phyloP scores from a whole-genome alignment of 805 yeast species.

The Myxozyma neotropica region DNA sequence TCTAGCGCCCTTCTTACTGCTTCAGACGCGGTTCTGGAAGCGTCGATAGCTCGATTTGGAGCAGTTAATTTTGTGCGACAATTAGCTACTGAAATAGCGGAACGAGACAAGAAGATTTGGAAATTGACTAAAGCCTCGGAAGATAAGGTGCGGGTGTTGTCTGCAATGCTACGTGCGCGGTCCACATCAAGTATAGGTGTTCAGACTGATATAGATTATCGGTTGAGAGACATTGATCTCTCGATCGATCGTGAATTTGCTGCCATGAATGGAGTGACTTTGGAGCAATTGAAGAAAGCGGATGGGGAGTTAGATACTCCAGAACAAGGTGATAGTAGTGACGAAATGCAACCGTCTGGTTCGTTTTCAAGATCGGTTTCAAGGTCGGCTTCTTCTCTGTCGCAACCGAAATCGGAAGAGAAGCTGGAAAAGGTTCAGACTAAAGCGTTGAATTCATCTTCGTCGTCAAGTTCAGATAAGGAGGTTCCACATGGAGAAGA shows the following conservation, averaged over 20 bases:
- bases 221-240: conserved; percentile 6
- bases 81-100: conserved; percentile 52
- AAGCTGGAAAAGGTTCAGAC: background rate
- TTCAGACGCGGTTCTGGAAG: conserved; percentile 41
- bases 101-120: conserved; percentile 51
- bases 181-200: conserved; percentile 34
- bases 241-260: conserved; percentile 7
- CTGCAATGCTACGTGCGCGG: conserved; percentile 37
- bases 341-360: too few relatives aligned
- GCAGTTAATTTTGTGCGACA: conserved; percentile 49
- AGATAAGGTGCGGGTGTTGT: conserved; percentile 41
- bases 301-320: too few relatives aligned
- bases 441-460: background rate
- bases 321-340: background rate
- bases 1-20: conserved; percentile 4
- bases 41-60: conserved; percentile 44
- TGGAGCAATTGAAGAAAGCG: background rate
- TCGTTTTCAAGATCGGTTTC: too few relatives aligned
- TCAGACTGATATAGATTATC: conserved; percentile 35
- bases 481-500: too few relatives aligned
- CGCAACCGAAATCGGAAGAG: background rate
- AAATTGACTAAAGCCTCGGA: conserved; percentile 42
- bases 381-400: too few relatives aligned
- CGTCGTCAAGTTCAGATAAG: background rate
- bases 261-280: background rate